These are phyloP conservation scores for Apiospora aurea DNA, from an alignment of 2,329 filamentous ascomycete genomes.

Conservation along the genomic window DNA sequence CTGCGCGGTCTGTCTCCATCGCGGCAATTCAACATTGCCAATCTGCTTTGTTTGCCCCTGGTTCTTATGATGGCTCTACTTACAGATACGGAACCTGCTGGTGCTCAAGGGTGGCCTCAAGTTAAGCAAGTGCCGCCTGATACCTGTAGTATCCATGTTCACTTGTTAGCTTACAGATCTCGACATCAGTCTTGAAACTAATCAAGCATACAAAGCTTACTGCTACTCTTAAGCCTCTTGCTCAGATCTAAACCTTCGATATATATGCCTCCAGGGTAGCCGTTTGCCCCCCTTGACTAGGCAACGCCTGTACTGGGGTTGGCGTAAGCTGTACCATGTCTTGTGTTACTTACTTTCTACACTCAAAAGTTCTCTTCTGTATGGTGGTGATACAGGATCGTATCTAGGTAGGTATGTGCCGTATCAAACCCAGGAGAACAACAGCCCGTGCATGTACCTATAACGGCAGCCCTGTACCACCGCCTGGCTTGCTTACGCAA, in stretches of 20 bases:
- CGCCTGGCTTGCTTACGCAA: no score
- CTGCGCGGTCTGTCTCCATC: not conserved
- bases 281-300: no score
- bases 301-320: no score
- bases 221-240: no score
- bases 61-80: not conserved
- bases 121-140: not conserved
- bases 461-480: no score
- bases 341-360: not conserved
- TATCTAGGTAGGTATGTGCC: not conserved
- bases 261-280: no score
- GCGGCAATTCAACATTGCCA: conserved; percentile 7
- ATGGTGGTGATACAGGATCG: not conserved
- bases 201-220: not conserved
- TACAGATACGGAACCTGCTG: not conserved
- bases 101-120: not conserved
- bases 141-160: not conserved
- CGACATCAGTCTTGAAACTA: not conserved
- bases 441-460: not conserved
- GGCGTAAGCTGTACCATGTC: not conserved
- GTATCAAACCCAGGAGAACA: not conserved
- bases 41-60: not conserved
- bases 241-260: no score
- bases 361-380: not conserved
- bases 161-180: not conserved